Percentiles rank a stretch among this genome's conserved stretches.
Evolutionary conservation across 2,329 filamentous ascomycete genomes (phyloP).

Genomic region (Exophiala lecanii-corni): DNA sequence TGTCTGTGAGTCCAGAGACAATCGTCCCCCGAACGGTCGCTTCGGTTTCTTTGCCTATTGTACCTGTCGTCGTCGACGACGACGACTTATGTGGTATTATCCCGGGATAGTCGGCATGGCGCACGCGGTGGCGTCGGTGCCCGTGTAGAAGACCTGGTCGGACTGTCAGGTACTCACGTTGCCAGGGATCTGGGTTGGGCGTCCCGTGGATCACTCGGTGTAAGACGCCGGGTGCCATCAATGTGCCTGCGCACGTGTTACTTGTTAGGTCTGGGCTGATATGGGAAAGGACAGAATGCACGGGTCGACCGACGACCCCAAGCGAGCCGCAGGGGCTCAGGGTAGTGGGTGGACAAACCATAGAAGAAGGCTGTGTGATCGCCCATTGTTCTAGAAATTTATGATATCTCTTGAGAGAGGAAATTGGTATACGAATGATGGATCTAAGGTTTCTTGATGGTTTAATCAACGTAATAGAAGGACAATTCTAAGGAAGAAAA

Average conservation of each 20-base stretch:
- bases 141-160: conserved; percentile 70
- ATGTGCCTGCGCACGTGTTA: conserved; percentile 47
- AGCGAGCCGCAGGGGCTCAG: too few relatives aligned
- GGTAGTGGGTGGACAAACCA: conserved; percentile 35
- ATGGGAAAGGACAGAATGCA: too few relatives aligned
- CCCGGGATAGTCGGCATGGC: conserved; percentile 71
- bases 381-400: conserved; percentile 41
- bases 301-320: too few relatives aligned
- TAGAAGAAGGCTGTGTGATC: conserved; percentile 61
- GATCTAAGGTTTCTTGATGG: too few relatives aligned
- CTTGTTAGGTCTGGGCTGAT: too few relatives aligned
- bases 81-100: conserved; percentile 54
- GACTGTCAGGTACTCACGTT: conserved; percentile 56
- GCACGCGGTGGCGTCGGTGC: conserved; percentile 68
- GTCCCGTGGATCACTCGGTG: conserved; percentile 74
- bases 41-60: neutral
- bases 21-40: conserved; percentile 67
- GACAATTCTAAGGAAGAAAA: too few relatives aligned
- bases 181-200: conserved; percentile 47
- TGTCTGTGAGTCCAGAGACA: conserved; percentile 71
- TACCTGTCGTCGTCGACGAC: too few relatives aligned
- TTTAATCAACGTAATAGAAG: too few relatives aligned
- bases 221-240: conserved; percentile 85
- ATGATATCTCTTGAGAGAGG: too few relatives aligned
- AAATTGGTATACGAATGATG: too few relatives aligned